These are phyloP conservation scores for Candida silvatica DNA, from an alignment of 805 yeast species.

Conservation along the genomic window DNA sequence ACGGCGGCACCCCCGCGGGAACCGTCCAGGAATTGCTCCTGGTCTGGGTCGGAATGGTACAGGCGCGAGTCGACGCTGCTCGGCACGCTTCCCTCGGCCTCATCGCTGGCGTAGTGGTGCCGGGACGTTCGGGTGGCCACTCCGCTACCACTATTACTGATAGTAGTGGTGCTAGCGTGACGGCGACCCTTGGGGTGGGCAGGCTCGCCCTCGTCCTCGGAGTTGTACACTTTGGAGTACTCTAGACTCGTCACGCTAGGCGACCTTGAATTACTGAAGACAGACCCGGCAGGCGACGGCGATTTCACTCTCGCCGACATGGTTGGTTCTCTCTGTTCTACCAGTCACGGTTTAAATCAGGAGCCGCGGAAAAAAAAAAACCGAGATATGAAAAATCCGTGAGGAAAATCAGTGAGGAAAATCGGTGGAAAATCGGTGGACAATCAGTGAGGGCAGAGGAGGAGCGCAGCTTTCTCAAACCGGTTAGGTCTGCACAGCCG, in stretches of 20 bases:
- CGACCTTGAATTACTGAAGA: background rate
- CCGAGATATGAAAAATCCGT: no score
- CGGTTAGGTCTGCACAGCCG: no score
- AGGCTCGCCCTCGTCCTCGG: constrained; percentile 5
- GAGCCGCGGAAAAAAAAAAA: background rate
- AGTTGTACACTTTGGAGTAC: constrained; percentile 2
- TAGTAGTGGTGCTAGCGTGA: background rate
- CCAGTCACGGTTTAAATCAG: background rate
- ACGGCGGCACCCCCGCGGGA: no score
- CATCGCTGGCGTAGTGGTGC: background rate
- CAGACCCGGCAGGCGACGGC: constrained; percentile 1
- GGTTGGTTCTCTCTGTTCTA: background rate
- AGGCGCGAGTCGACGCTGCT: background rate
- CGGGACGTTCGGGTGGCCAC: no score
- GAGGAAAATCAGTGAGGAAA: no score
- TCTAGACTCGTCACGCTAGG: background rate
- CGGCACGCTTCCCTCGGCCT: background rate
- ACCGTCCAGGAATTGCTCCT: background rate
- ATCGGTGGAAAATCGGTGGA: no score
- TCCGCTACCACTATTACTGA: background rate
- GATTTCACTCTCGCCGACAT: background rate
- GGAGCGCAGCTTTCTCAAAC: no score
- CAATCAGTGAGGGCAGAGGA: no score
- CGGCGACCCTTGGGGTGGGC: background rate
- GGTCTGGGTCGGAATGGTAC: background rate